Base-by-base conservation (phyloP, 441 rosid genomes). In the Aquilaria agallochum region DNA sequence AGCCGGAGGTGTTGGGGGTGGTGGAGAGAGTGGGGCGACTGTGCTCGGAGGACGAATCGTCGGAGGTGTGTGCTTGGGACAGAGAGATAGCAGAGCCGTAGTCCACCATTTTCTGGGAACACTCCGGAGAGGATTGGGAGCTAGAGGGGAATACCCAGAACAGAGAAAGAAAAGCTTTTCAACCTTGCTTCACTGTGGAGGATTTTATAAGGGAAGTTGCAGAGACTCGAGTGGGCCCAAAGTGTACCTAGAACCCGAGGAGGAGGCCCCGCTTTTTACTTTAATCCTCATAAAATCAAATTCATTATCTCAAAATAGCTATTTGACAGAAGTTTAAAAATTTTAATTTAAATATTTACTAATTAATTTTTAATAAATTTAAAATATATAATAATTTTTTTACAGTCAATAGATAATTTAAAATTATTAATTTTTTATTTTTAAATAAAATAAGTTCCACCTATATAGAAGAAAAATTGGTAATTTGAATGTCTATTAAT, bases 31-130 rank as follows among this genome's bases (percentile, higher is more conserved):
- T 34, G 50, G 74, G 64, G 9, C 64, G 77, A 50, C 70, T 70
- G 49, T 68, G 77, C 50, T 77, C 80, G 55, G 79, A 68, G 52
- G 73, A 56, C 48, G 65, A 64, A 4, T 65, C 76, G 20, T 72
- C 71, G 31, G 81, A 71, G 49, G 67, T 53, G 30, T 49, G 69
- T 32, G 76, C 60, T 49, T 71, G 70, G 11, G 78, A 68, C 48
- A 71, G 82, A 62, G 79, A 73, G 59, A 81, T 72, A 1, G 68
- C 53, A 11, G 62, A 62, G 50, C 72, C 62, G 14, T 66, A 69
- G 42, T 74, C 81, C 44, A 76, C 75, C 86, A 81, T 81, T 12
- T 47, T 15, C 20, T 14, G 51, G 6, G 3, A 46, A 14, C 27
- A n/a, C 11, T 4, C 31, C 1, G 8, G 27, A 20, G 27, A 20